Conservation (phyloP, 208 protist species). For the Phytomonas francai region DNA sequence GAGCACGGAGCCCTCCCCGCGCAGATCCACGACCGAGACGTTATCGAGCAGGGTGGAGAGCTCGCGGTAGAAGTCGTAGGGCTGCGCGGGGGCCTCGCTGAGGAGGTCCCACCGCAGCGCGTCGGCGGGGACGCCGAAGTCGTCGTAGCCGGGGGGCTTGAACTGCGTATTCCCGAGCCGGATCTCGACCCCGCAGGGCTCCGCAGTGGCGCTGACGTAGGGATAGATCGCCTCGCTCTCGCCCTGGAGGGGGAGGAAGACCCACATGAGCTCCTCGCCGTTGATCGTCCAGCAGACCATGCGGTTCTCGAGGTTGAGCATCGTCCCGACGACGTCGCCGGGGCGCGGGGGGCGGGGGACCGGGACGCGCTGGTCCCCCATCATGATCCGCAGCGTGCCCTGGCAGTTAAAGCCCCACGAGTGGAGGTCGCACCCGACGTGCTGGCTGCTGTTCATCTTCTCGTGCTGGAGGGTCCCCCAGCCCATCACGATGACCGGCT, state of each 20-base stretch:
- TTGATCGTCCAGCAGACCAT: constrained; percentile 87
- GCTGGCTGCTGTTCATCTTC: constrained; percentile 59
- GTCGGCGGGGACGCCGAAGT: constrained; percentile 46
- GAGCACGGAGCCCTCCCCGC: constrained; percentile 20
- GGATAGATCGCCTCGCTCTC: constrained; percentile 80
- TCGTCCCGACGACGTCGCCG: constrained; percentile 76
- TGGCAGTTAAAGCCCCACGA: constrained; percentile 88
- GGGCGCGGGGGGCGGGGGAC: constrained; percentile 25
- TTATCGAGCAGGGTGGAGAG: constrained; percentile 53
- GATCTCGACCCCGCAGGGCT: constrained; percentile 41
- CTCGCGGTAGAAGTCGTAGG: constrained; percentile 72
- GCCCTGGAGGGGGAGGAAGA: constrained; percentile 61
- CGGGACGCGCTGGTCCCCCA: constrained; percentile 51
- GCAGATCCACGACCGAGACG: constrained; percentile 20
- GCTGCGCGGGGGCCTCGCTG: constrained; percentile 18
- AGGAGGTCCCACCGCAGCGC: constrained; percentile 18
- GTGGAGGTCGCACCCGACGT: constrained; percentile 81
- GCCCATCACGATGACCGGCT: constrained; percentile 61
- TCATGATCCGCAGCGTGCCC: constrained; percentile 64
- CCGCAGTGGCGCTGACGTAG: constrained; percentile 75
- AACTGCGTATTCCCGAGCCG: constrained; percentile 77
- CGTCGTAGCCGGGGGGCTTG: constrained; percentile 56
- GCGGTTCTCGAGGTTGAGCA: constrained; percentile 74
- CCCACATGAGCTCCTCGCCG: constrained; percentile 67
- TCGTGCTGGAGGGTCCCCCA: constrained; percentile 88